A percentile compares a stretch with the other conserved stretches of the same genome.
Conservation (phyloP, 805 yeast species). For the Wickerhamiella allomyrinae region DNA sequence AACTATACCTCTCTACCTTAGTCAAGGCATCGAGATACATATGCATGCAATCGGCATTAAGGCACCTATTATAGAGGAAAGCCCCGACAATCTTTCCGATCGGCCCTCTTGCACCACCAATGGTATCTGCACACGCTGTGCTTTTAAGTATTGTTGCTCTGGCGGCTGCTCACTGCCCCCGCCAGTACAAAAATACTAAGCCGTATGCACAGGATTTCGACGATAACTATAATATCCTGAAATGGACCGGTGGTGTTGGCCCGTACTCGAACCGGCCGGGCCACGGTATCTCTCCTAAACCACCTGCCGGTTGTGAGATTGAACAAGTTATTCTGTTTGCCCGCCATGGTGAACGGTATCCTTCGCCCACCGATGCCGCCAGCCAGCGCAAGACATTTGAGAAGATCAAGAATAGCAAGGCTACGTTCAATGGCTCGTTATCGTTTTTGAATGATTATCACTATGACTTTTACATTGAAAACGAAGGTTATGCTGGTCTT, state of each 20-base stretch:
- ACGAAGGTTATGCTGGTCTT: conserved; percentile 28
- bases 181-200: background rate
- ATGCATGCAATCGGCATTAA: background rate
- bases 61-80: too few relatives aligned
- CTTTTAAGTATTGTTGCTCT: background rate
- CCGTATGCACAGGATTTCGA: conserved; percentile 17
- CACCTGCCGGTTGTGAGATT: conserved; percentile 32
- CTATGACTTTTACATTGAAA: conserved; percentile 22
- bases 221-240: conserved; percentile 33
- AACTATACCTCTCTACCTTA: background rate
- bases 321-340: conserved; percentile 36
- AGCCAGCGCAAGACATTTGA: conserved; percentile 8
- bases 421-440: conserved; percentile 9
- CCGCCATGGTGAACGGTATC: conserved; percentile 42
- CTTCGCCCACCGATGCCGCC: conserved; percentile 14
- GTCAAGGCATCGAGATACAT: background rate
- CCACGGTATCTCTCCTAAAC: conserved; percentile 32
- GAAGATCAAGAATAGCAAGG: conserved; percentile 6
- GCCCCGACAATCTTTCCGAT: too few relatives aligned
- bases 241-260: conserved; percentile 34
- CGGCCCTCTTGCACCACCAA: too few relatives aligned
- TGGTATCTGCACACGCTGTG: background rate
- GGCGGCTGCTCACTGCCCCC: background rate
- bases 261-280: conserved; percentile 37
- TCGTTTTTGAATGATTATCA: conserved; percentile 9